phyloP scores from a whole-genome alignment of 306 rosid genomes.

The Oxytropis ochrocephala region DNA sequence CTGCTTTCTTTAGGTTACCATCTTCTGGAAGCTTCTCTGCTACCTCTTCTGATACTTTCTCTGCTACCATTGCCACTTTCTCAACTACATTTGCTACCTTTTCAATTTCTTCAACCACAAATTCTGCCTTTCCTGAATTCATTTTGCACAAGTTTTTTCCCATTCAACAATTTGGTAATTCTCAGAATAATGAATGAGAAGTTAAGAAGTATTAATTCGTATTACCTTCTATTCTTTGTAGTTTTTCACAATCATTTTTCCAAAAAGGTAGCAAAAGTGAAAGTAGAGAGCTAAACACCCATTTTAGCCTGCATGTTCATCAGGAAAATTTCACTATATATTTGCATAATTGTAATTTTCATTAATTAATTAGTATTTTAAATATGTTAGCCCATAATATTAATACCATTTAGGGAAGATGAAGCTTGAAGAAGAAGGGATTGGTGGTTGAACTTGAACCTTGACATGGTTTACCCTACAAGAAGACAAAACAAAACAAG shows the following conservation, averaged over 20 bases:
- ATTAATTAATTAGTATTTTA: neutral
- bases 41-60: constrained; percentile 36
- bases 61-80: constrained; percentile 36
- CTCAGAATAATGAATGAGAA: neutral
- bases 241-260: neutral
- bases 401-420: neutral
- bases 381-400: too few relatives aligned
- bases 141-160: neutral
- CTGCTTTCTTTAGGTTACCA: constrained; percentile 34
- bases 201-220: neutral
- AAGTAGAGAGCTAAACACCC: neutral
- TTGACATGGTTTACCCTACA: neutral
- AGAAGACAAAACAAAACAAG: neutral
- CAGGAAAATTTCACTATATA: neutral
- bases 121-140: constrained; percentile 36
- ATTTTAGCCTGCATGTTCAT: neutral
- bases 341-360: too few relatives aligned
- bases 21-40: constrained; percentile 39
- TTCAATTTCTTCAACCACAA: constrained; percentile 46
- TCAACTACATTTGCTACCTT: constrained; percentile 35
- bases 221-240: neutral
- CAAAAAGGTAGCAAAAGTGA: neutral
- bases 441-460: neutral
- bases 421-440: neutral
- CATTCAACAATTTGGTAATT: neutral